phyloP scores from a whole-genome alignment of 441 rosid genomes.

The Pelargonium myrrhifolium region DNA sequence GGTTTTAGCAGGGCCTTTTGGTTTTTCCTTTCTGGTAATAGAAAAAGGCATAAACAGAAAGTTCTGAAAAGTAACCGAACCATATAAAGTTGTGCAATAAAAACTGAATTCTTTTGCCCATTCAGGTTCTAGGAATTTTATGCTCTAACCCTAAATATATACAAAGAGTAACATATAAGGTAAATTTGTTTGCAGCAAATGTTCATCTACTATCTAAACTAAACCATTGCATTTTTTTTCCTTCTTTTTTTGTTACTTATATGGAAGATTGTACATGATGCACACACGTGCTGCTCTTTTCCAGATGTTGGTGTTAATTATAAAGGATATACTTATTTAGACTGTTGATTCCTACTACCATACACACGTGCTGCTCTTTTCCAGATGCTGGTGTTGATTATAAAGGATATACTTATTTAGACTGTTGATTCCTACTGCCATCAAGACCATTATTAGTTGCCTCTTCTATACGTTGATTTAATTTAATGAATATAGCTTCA shows the following conservation, averaged over 20 bases:
- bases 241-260: background rate
- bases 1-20: background rate
- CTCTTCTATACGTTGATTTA: background rate
- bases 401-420: background rate
- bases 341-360: background rate
- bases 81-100: background rate
- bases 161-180: background rate
- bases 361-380: background rate
- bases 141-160: background rate
- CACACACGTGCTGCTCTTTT: background rate
- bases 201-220: background rate
- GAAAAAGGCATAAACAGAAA: background rate
- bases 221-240: background rate
- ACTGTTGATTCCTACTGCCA: background rate
- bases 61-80: background rate
- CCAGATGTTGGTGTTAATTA: background rate
- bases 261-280: background rate
- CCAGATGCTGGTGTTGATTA: background rate
- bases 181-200: background rate
- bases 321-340: background rate
- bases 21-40: background rate
- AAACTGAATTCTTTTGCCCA: background rate
- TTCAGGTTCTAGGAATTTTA: background rate
- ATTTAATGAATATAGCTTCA: background rate
- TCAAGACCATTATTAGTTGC: background rate